These are phyloP conservation scores for Xylariomycetidae sp. DNA, from an alignment of 2,329 filamentous ascomycete species.

Conservation along the genomic window DNA sequence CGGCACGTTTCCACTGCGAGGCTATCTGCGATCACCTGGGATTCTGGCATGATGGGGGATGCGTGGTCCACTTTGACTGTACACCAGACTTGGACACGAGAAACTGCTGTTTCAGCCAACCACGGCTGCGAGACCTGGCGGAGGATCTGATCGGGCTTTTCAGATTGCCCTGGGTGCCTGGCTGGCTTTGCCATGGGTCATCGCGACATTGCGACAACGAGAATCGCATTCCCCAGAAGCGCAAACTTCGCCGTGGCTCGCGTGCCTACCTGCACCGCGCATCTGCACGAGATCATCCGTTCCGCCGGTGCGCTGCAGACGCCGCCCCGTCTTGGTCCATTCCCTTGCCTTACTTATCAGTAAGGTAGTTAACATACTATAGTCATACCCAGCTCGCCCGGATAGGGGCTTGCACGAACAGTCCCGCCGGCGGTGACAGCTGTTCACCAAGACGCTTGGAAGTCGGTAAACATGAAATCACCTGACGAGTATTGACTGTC, in stretches of 20 bases:
- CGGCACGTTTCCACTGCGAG: conserved; percentile 15
- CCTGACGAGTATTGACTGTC: no score
- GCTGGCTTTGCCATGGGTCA: no score
- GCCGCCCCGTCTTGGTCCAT: no score
- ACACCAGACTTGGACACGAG: conserved; percentile 38
- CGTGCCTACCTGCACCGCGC: not conserved
- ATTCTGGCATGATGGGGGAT: conserved; percentile 16
- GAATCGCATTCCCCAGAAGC: not conserved
- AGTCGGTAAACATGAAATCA: no score
- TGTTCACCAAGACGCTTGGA: no score
- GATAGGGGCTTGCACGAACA: not conserved
- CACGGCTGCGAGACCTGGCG: conserved; percentile 16
- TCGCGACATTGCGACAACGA: not conserved
- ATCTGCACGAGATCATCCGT: no score
- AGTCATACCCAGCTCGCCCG: not conserved
- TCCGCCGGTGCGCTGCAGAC: no score
- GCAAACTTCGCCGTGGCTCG: not conserved
- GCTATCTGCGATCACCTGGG: conserved; percentile 17
- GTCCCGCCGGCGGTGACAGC: no score
- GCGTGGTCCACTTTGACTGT: conserved; percentile 18
- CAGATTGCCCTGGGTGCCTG: conserved; percentile 9
- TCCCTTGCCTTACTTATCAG: not conserved
- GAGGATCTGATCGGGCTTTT: conserved; percentile 18
- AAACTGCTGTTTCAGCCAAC: conserved; percentile 37
- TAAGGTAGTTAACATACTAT: not conserved